Evolutionary conservation across 2,329 filamentous ascomycete species (phyloP).

Genomic region (Arthrobotrys iridis): DNA sequence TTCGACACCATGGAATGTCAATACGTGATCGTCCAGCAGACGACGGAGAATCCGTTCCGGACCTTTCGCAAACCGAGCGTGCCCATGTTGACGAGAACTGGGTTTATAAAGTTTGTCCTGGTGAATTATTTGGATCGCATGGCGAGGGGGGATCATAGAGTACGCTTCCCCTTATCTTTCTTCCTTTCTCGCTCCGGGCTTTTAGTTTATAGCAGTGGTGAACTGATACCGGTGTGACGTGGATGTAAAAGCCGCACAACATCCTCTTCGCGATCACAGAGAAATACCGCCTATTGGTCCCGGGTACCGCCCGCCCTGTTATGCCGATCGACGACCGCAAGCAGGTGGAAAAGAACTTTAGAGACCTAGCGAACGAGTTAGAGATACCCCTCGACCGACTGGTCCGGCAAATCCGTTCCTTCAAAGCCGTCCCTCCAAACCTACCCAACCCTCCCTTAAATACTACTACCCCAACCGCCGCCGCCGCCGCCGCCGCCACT

Average conservation of each 20-base stretch:
- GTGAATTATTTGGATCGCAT: slow-evolving; percentile 28
- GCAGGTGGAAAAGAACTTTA: slow-evolving; percentile 40
- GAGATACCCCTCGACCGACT: slow-evolving; percentile 47
- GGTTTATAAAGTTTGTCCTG: slow-evolving; percentile 48
- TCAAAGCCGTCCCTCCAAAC: neutral
- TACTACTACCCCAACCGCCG: neutral
- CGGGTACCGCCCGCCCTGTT: slow-evolving; percentile 34
- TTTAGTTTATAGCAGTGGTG: neutral
- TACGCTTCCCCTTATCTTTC: neutral
- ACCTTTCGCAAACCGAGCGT: slow-evolving; percentile 25
- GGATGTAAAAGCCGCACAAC: slow-evolving; percentile 21
- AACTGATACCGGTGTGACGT: neutral
- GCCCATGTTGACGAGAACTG: slow-evolving; percentile 19
- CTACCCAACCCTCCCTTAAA: no score
- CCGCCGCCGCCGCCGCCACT: neutral
- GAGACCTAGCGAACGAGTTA: slow-evolving; percentile 26
- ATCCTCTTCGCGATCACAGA: slow-evolving; percentile 22
- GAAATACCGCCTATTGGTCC: slow-evolving; percentile 39
- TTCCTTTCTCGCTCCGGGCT: neutral
- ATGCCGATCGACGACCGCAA: slow-evolving; percentile 42
- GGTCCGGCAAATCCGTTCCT: neutral
- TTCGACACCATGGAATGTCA: slow-evolving; percentile 48
- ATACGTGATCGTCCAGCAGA: slow-evolving; percentile 13
- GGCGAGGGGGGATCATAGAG: slow-evolving; percentile 13
- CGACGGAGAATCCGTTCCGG: slow-evolving; percentile 34